Conservation (phyloP, 1,284 basidiomycete genomes). For the Leccinum variabile region DNA sequence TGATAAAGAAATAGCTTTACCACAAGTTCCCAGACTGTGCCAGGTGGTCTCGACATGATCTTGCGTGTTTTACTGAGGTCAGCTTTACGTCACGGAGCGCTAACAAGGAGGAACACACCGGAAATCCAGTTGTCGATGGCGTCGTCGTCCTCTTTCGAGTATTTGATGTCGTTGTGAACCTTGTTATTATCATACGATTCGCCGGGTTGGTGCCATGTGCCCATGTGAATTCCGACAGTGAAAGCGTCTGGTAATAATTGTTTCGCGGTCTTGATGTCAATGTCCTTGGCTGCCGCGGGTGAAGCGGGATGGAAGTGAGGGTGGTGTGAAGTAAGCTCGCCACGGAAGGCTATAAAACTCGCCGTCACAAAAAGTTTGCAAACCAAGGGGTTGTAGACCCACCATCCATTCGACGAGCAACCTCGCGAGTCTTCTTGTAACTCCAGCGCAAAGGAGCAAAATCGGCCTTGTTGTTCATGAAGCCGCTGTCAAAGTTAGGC, state of each 20-base stretch:
- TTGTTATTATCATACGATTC: slow-evolving; percentile 56
- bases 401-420: slow-evolving; percentile 74
- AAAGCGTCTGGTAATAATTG: slow-evolving; percentile 58
- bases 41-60: slow-evolving; percentile 77
- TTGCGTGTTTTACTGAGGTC: neutral
- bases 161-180: slow-evolving; percentile 64
- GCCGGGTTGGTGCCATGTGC: slow-evolving; percentile 60
- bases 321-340: slow-evolving; percentile 70
- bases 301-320: slow-evolving; percentile 73
- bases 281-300: slow-evolving; percentile 56
- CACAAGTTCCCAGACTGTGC: slow-evolving; percentile 61
- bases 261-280: slow-evolving; percentile 69
- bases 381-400: slow-evolving; percentile 6
- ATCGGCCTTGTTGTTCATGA: slow-evolving; percentile 77
- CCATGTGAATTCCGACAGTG: slow-evolving; percentile 74
- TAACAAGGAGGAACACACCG: slow-evolving; percentile 20
- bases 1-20: neutral
- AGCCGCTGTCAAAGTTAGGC: slow-evolving; percentile 68
- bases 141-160: slow-evolving; percentile 62
- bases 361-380: neutral
- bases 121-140: slow-evolving; percentile 71
- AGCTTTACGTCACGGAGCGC: neutral
- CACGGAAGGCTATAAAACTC: slow-evolving; percentile 55
- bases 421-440: slow-evolving; percentile 72
- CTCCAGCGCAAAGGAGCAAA: slow-evolving; percentile 75